Conservation (phyloP, 73 alveolate species). For the Blepharisma stoltei region DNA sequence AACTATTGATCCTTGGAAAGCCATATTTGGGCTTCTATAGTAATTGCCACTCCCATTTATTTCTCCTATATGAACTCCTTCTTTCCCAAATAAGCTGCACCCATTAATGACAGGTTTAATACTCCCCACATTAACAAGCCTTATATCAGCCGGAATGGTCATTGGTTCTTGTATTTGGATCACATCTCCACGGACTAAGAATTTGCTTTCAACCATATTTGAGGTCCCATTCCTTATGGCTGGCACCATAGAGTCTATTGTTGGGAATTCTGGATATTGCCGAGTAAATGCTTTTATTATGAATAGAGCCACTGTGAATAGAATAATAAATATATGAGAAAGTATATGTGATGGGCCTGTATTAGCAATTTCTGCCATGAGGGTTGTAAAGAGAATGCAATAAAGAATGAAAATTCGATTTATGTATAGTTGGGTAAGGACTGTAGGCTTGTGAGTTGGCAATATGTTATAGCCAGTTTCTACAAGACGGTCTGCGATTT, state of each 20-base stretch:
- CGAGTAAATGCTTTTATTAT: neutral
- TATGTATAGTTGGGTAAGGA: neutral
- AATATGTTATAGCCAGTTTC: slow-evolving; percentile 12
- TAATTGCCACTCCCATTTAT: neutral
- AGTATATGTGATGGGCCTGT: slow-evolving; percentile 5
- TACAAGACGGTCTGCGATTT: neutral
- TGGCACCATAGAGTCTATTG: neutral
- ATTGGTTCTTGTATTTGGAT: neutral
- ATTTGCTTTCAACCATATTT: slow-evolving; percentile 14
- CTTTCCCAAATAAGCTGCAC: neutral
- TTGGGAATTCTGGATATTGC: slow-evolving; percentile 4
- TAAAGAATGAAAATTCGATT: neutral
- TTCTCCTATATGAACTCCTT: slow-evolving; percentile 2
- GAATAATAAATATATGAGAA: slow-evolving; percentile 10
- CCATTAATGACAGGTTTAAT: neutral
- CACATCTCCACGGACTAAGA: slow-evolving; percentile 13
- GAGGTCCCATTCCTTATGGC: slow-evolving; percentile 13
- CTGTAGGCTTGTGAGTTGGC: neutral
- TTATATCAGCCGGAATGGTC: slow-evolving; percentile 1
- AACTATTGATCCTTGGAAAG: slow-evolving; percentile 1
- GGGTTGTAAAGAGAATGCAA: neutral
- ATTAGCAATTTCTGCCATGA: neutral
- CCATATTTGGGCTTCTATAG: neutral
- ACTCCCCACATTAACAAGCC: neutral
- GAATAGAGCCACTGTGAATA: neutral